A percentile compares a stretch with the other conserved stretches of the same genome.
Conservation (phyloP, 495 filamentous ascomycete genomes). For the Hypoxylon subgilvum region DNA sequence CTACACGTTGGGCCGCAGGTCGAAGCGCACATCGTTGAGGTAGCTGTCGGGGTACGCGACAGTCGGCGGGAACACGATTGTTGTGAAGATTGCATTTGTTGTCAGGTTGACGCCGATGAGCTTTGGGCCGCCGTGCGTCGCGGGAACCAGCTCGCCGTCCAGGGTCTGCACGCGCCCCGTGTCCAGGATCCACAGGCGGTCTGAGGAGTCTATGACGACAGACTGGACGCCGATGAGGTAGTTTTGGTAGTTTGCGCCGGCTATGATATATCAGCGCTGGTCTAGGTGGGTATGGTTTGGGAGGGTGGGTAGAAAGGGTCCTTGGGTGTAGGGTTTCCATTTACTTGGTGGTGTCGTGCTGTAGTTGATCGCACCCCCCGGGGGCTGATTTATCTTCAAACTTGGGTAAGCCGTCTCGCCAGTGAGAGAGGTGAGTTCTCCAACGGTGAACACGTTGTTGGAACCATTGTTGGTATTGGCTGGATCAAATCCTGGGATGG, state of each 20-base stretch:
- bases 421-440: slow-evolving; percentile 47
- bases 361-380: slow-evolving; percentile 54
- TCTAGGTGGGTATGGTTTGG: too few relatives aligned
- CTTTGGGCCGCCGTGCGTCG: slow-evolving; percentile 52
- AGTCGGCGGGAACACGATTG: slow-evolving; percentile 51
- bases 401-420: slow-evolving; percentile 51
- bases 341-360: slow-evolving; percentile 46
- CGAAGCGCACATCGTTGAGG: slow-evolving; percentile 57
- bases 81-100: slow-evolving; percentile 49
- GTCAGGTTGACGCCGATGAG: slow-evolving; percentile 49
- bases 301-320: too few relatives aligned
- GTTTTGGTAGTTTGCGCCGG: slow-evolving; percentile 48
- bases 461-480: slow-evolving; percentile 42
- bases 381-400: slow-evolving; percentile 49
- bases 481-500: slow-evolving; percentile 15
- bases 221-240: slow-evolving; percentile 55
- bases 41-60: slow-evolving; percentile 52
- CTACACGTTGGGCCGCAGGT: slow-evolving; percentile 45
- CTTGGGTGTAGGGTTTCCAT: not conserved
- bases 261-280: slow-evolving; percentile 3
- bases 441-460: slow-evolving; percentile 53
- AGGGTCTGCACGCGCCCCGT: slow-evolving; percentile 50
- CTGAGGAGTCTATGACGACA: slow-evolving; percentile 51
- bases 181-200: slow-evolving; percentile 57
- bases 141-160: slow-evolving; percentile 45